These are phyloP conservation scores for Parathielavia appendiculata DNA, from an alignment of 495 filamentous ascomycete species.

Conservation along the genomic window DNA sequence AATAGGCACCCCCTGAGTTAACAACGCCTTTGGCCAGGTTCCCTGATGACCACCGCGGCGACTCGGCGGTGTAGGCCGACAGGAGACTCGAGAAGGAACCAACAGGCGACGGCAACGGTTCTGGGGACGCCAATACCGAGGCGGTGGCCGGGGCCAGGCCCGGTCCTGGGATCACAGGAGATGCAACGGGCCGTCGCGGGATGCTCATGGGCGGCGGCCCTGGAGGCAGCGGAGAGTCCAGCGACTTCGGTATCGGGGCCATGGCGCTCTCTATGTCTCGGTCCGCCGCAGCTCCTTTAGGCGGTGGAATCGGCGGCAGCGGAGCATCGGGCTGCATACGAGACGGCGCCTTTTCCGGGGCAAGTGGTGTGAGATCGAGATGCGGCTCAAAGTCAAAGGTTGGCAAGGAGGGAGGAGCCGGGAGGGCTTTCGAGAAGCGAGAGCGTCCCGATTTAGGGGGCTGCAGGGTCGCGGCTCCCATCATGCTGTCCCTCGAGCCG, in stretches of 20 bases:
- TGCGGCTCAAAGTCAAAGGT: constrained; percentile 19
- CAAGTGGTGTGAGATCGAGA: constrained; percentile 12
- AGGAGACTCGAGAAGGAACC: constrained; percentile 43
- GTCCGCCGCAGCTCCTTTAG: constrained; percentile 16
- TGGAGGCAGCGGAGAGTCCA: constrained; percentile 30
- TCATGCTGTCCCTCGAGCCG: constrained; percentile 20
- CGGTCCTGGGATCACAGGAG: constrained; percentile 13
- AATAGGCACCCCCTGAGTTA: constrained; percentile 34
- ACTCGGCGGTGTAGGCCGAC: constrained; percentile 42
- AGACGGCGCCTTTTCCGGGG: constrained; percentile 19
- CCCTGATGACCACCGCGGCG: constrained; percentile 31
- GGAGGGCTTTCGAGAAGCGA: constrained; percentile 37
- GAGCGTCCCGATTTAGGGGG: constrained; percentile 32
- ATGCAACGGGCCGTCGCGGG: constrained; percentile 29
- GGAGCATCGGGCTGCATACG: constrained; percentile 5
- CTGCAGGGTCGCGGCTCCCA: constrained; percentile 27
- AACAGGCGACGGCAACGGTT: constrained; percentile 26
- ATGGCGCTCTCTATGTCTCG: constrained; percentile 14
- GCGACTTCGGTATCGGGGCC: constrained; percentile 19
- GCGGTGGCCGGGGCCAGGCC: constrained; percentile 6
- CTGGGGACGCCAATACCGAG: constrained; percentile 11
- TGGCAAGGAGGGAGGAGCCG: constrained; percentile 28
- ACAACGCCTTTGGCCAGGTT: constrained; percentile 31
- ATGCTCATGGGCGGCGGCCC: constrained; percentile 25
- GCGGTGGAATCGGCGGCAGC: constrained; percentile 24